A percentile compares a stretch with the other conserved stretches of the same genome.
Evolutionary conservation across 1,284 basidiomycete genomes (phyloP).

Genomic region (Trametes sp.): DNA sequence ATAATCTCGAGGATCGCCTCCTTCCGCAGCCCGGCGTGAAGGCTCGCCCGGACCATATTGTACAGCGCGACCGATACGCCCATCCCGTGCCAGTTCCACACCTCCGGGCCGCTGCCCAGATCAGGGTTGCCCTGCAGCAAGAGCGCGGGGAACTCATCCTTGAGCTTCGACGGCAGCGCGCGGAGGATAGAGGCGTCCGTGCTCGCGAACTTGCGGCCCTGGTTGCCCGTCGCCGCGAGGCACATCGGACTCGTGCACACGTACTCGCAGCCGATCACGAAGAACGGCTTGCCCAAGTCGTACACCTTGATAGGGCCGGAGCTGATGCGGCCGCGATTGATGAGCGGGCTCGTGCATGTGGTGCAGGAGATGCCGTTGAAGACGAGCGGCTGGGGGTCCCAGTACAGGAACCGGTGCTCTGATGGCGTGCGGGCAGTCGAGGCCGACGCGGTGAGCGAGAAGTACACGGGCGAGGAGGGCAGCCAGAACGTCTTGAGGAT

Average conservation of each 20-base stretch:
- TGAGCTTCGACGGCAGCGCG: constrained; percentile 67
- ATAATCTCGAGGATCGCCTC: constrained; percentile 66
- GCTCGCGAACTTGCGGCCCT: constrained; percentile 69
- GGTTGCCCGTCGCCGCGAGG: constrained; percentile 46
- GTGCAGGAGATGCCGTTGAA: constrained; percentile 80
- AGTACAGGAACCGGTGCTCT: constrained; percentile 77
- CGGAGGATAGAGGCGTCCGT: constrained; percentile 74
- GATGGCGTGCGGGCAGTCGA: constrained; percentile 69
- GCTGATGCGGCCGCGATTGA: constrained; percentile 71
- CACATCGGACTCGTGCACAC: constrained; percentile 62
- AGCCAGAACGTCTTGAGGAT: constrained; percentile 82
- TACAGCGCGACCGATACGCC: constrained; percentile 72
- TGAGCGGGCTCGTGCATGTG: constrained; percentile 59
- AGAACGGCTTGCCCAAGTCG: constrained; percentile 78
- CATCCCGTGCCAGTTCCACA: constrained; percentile 77
- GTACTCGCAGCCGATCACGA: constrained; percentile 82
- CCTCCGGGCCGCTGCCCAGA: constrained; percentile 59
- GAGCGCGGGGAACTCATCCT: constrained; percentile 74
- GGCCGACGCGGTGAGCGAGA: constrained; percentile 74
- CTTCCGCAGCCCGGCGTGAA: constrained; percentile 63
- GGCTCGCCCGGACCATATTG: constrained; percentile 68
- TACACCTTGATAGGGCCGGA: constrained; percentile 77
- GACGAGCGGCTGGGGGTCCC: constrained; percentile 79
- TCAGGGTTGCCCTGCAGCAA: constrained; percentile 58
- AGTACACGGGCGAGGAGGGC: constrained; percentile 75